Evolutionary conservation across 331 rosid genomes (phyloP), one percentile per base, ranked within the genome.

Genomic region (Stylosanthes scabra): DNA sequence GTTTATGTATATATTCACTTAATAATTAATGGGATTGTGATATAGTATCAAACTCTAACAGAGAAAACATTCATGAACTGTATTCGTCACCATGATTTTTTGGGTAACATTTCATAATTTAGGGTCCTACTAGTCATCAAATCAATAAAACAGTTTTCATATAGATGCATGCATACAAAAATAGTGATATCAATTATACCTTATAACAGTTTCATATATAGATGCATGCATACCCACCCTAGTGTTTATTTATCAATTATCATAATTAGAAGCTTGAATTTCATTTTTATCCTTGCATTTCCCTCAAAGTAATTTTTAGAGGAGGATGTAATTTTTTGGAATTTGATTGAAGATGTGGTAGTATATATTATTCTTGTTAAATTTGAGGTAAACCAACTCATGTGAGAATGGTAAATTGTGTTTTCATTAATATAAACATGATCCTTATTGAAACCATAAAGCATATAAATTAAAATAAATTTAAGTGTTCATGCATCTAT

Each of bases 41-140:
- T 75, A 14, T 70, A 63, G 56, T 77, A 82, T 73, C 87, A 15
- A 50, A 80, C 63, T 74, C 42, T 73, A 56, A 61, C 62, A 80
- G 7, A 76, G 80, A 83, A 76, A 80, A 79, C 63, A 75, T 80
- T 47, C 71, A 25, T 72, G 77, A 79, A 67, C 80, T 60, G 39
- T 44, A 75, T 81, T 58, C 20, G 42, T 27, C 39, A 31, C 46
- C 58, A 42, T 76, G 39, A 76, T 58, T 72, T 9, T 63, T 59
- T 16, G 69, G 83, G 73, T 80, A 67, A 44, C 71, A 63, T 74
- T 76, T 76, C 87, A 76, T 73, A 68, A 34, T 49, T n/a, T 37
- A 69, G 51, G 87, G 80, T 77, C 83, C 85, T 80, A 76, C 83
- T 50, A 27, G n/a, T 68, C 2, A 76, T 83, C 82, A 68, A 80